Conservation (phyloP, 768 basidiomycete genomes). For the Podaxis mareebaensis region DNA sequence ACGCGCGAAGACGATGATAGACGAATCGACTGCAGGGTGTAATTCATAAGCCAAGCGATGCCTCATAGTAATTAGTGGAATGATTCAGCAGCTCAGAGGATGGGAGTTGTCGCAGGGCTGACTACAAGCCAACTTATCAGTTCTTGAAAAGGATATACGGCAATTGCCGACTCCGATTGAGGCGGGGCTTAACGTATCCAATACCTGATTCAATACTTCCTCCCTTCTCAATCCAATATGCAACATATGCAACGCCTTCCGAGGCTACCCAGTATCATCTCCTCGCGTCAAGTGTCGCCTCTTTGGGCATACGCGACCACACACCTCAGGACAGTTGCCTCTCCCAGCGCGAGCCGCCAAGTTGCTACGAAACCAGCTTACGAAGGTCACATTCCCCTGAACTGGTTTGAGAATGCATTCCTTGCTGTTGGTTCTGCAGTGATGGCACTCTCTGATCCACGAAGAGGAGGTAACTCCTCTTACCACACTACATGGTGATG, state of each 20-base stretch:
- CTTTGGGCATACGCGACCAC: neutral
- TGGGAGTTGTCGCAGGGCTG: neutral
- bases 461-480: constrained; percentile 70
- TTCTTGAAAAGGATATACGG: neutral
- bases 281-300: neutral
- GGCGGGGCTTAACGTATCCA: neutral
- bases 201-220: neutral
- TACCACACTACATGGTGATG: constrained; percentile 1
- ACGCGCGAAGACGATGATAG: neutral
- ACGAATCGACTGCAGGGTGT: neutral
- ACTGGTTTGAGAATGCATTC: constrained; percentile 79
- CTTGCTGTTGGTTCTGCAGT: constrained; percentile 85
- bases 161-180: neutral
- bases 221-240: neutral
- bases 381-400: constrained; percentile 80
- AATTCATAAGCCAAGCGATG: neutral
- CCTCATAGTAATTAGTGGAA: neutral
- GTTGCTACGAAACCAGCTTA: constrained; percentile 52
- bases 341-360: constrained; percentile 13
- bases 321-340: constrained; percentile 10
- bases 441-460: constrained; percentile 78
- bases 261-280: neutral
- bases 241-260: neutral
- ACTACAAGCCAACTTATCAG: neutral
- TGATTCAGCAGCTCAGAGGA: neutral